Percentiles rank a stretch among this genome's conserved stretches.
Conservation (phyloP, 441 rosid genomes). For the Erysimum cheiri region DNA sequence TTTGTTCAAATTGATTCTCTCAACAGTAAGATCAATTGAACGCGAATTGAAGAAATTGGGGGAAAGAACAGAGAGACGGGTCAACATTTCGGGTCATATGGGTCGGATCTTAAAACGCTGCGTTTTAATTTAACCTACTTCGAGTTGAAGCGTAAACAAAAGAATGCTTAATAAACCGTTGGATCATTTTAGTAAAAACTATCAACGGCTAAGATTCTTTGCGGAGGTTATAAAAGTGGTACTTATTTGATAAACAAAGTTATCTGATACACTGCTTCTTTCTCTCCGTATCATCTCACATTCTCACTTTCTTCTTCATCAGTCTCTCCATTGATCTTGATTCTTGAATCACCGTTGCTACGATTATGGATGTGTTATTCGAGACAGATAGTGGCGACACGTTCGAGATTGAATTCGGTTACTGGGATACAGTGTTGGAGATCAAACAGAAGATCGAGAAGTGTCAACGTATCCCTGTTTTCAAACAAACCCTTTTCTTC, state of each 20-base stretch:
- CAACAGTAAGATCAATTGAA: too few species aligned
- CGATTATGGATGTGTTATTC: slow-evolving; percentile 68
- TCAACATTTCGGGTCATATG: too few species aligned
- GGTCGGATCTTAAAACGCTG: neutral
- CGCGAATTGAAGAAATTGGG: too few species aligned
- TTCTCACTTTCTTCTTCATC: neutral
- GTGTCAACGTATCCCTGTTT: slow-evolving; percentile 64
- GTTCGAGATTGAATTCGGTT: slow-evolving; percentile 73
- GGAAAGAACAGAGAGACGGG: too few species aligned
- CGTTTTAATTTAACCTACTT: neutral
- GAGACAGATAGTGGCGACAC: slow-evolving; percentile 49
- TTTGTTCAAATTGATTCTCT: too few species aligned
- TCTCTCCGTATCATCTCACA: neutral
- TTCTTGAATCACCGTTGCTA: slow-evolving; percentile 6
- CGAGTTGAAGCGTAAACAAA: neutral
- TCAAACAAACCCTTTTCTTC: slow-evolving; percentile 66
- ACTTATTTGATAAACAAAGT: too few species aligned
- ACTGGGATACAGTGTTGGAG: slow-evolving; percentile 71
- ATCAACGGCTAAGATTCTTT: neutral
- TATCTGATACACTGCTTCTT: too few species aligned
- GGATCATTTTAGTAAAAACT: neutral
- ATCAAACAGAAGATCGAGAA: slow-evolving; percentile 79
- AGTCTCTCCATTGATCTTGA: slow-evolving; percentile 7
- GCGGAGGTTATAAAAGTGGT: too few species aligned
- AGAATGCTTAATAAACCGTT: neutral